phyloP scores from a whole-genome alignment of 2,329 filamentous ascomycete species.

The Cytospora paraplurivora region DNA sequence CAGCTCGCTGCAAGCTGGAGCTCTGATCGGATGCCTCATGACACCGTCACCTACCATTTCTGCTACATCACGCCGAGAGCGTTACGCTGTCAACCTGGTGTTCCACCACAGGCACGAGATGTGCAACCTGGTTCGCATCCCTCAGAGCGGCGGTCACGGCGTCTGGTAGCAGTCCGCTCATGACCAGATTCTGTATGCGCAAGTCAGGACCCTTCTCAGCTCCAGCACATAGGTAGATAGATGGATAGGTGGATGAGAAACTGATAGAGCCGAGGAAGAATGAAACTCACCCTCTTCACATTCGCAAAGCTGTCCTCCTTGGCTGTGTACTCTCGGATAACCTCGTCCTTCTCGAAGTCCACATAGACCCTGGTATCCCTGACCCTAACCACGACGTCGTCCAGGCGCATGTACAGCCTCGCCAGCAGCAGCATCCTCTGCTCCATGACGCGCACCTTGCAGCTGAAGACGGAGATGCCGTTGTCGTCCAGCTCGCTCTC shows the following conservation, averaged over 20 bases:
- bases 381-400: slow-evolving; percentile 84
- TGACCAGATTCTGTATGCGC: slow-evolving; percentile 48
- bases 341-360: slow-evolving; percentile 77
- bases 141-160: slow-evolving; percentile 76
- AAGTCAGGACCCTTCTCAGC: slow-evolving; percentile 28
- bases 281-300: slow-evolving; percentile 65
- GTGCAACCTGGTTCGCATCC: slow-evolving; percentile 75
- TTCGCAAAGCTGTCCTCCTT: slow-evolving; percentile 80
- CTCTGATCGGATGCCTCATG: neutral
- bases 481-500: slow-evolving; percentile 99
- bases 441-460: slow-evolving; percentile 93
- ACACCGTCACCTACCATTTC: neutral
- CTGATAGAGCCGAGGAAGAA: neutral
- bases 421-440: slow-evolving; percentile 80
- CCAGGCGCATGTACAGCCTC: slow-evolving; percentile 89
- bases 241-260: no score
- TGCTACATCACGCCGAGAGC: slow-evolving; percentile 25
- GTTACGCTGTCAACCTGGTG: slow-evolving; percentile 58
- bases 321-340: slow-evolving; percentile 88
- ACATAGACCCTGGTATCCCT: slow-evolving; percentile 90
- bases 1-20: neutral
- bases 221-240: neutral
- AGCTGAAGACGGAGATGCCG: slow-evolving; percentile 85
- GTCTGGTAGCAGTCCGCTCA: slow-evolving; percentile 60
- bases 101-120: slow-evolving; percentile 71